A percentile compares a stretch with the other conserved stretches of the same genome.
Conservation (phyloP, 1,139 yeast genomes). For the Sugiyamaella japonica region DNA sequence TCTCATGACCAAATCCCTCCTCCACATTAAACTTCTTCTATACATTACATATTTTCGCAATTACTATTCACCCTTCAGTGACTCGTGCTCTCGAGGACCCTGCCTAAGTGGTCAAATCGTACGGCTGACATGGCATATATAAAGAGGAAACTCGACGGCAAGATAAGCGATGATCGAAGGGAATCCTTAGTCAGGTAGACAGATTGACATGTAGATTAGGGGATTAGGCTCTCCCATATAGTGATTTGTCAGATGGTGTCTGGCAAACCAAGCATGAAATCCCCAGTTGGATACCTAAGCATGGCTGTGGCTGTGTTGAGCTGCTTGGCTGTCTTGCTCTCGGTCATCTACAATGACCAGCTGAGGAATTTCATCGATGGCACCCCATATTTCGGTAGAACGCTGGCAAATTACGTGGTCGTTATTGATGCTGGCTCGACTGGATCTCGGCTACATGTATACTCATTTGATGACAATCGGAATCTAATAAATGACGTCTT, state of each 20-base stretch:
- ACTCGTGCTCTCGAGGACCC: too few species aligned
- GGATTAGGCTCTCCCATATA: neutral
- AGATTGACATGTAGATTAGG: too few species aligned
- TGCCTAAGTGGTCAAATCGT: too few species aligned
- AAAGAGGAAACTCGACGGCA: too few species aligned
- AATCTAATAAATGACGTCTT: conserved; percentile 67
- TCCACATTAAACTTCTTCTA: neutral
- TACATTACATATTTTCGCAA: neutral
- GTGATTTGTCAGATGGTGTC: neutral
- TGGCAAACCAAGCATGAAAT: neutral
- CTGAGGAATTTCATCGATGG: neutral
- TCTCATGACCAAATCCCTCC: conserved; percentile 39
- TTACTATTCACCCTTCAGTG: too few species aligned
- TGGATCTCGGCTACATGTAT: conserved; percentile 90
- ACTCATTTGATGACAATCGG: conserved; percentile 81
- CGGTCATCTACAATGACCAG: conserved; percentile 1
- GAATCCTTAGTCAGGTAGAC: too few species aligned
- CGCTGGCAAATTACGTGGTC: conserved; percentile 50
- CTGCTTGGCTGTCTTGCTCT: neutral
- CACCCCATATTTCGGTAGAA: conserved; percentile 23
- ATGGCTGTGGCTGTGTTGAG: neutral
- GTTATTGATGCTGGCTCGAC: conserved; percentile 96
- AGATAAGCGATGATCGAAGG: too few species aligned
- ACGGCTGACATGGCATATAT: too few species aligned
- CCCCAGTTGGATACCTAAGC: neutral